These are phyloP conservation scores for Fennellomyces sp. DNA, from an alignment of 371 early-diverging fungal genomes.

Conservation along the genomic window DNA sequence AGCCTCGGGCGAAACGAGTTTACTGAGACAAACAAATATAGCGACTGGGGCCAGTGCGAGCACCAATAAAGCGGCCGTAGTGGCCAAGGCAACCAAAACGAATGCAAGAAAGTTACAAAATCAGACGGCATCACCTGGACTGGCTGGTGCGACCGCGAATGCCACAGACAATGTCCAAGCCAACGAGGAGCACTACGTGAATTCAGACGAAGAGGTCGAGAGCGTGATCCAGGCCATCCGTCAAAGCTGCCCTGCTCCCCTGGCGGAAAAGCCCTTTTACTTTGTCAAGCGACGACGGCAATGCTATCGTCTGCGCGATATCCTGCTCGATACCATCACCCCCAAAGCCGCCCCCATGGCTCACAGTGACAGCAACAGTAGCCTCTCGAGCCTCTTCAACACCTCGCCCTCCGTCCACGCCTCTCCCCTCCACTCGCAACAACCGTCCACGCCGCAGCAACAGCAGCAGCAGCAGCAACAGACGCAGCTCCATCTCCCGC, in stretches of 20 bases:
- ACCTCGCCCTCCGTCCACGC: neutral
- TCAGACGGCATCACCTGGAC: slow-evolving; percentile 1
- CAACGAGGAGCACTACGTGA: slow-evolving; percentile 32
- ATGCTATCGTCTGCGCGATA: slow-evolving; percentile 63
- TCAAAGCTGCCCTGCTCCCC: slow-evolving; percentile 57
- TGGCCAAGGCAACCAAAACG: slow-evolving; percentile 7
- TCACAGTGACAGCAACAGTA: slow-evolving; percentile 16
- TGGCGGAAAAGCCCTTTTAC: slow-evolving; percentile 53
- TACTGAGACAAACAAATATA: neutral
- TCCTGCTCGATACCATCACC: slow-evolving; percentile 70
- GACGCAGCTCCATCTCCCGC: neutral
- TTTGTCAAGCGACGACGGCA: slow-evolving; percentile 64
- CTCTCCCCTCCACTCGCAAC: slow-evolving; percentile 3
- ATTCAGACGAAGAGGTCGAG: slow-evolving; percentile 74
- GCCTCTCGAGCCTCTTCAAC: slow-evolving; percentile 4
- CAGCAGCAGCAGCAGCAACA: neutral
- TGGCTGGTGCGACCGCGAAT: neutral
- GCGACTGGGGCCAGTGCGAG: neutral
- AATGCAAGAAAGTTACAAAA: slow-evolving; percentile 13
- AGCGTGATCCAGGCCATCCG: slow-evolving; percentile 56
- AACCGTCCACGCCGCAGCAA: slow-evolving; percentile 3
- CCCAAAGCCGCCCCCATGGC: slow-evolving; percentile 31
- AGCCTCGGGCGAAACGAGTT: neutral
- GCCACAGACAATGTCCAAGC: neutral
- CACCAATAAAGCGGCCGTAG: neutral